Evolutionary conservation across 208 protist genomes (phyloP).

Genomic region (Trichomonas vaginalis): DNA sequence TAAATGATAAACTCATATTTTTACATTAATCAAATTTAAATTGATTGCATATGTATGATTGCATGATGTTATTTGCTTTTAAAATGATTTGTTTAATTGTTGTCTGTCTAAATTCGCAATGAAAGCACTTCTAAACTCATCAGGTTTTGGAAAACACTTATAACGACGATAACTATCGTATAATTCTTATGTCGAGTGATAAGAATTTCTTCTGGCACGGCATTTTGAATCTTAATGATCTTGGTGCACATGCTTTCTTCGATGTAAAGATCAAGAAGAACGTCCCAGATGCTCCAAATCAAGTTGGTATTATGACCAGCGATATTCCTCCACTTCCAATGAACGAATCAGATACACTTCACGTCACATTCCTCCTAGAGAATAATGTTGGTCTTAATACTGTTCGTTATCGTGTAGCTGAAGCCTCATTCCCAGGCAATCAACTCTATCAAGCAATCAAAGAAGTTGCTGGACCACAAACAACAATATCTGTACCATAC

Average conservation of each 20-base stretch:
- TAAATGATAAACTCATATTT: no score
- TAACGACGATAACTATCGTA: no score
- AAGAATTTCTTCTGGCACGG: constrained; percentile 19
- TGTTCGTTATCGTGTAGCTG: constrained; percentile 2
- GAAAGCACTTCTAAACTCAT: no score
- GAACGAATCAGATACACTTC: background rate
- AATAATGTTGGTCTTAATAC: constrained; percentile 12
- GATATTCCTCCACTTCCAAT: constrained; percentile 7
- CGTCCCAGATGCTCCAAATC: constrained; percentile 15
- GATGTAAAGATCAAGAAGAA: constrained; percentile 20
- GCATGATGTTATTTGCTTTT: no score
- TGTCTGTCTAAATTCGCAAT: no score
- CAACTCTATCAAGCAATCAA: background rate
- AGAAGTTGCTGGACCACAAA: background rate
- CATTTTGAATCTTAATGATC: background rate
- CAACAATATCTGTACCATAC: background rate
- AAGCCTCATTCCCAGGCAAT: background rate
- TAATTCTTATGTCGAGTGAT: background rate
- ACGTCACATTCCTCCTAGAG: background rate
- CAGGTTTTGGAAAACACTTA: no score
- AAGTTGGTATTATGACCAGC: background rate
- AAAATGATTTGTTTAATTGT: no score
- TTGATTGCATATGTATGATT: no score
- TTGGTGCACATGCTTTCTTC: constrained; percentile 1
- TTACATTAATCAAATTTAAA: no score